These are phyloP conservation scores for Kluyveromyces dobzhanskii DNA, from an alignment of 805 yeast species.

Conservation along the genomic window DNA sequence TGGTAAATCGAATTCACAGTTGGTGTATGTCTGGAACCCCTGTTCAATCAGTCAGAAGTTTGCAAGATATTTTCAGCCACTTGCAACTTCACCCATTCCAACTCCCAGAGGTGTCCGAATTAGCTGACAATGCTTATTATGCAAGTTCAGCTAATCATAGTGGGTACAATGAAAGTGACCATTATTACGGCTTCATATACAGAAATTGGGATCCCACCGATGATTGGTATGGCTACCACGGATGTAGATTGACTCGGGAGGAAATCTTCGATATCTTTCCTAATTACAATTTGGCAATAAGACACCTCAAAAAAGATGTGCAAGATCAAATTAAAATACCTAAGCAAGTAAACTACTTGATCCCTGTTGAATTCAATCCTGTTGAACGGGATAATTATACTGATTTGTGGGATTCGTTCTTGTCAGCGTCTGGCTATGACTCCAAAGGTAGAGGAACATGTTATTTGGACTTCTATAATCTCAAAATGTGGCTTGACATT, in stretches of 20 bases:
- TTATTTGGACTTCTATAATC: slow-evolving; percentile 40
- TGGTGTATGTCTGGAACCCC: slow-evolving; percentile 99
- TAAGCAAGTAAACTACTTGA: slow-evolving; percentile 58
- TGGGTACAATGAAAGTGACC: too few species aligned
- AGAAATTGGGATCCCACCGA: too few species aligned
- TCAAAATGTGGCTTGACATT: slow-evolving; percentile 61
- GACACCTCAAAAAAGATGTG: slow-evolving; percentile 85
- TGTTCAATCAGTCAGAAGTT: slow-evolving; percentile 59
- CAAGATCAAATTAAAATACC: slow-evolving; percentile 71
- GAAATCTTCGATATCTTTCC: slow-evolving; percentile 49
- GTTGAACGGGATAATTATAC: slow-evolving; percentile 82
- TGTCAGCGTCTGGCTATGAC: slow-evolving; percentile 45
- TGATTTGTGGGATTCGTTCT: slow-evolving; percentile 50
- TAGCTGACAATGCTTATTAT: too few species aligned
- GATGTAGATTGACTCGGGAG: slow-evolving; percentile 22
- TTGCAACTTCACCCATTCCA: slow-evolving; percentile 58
- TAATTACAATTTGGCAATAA: slow-evolving; percentile 38
- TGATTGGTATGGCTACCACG: slow-evolving; percentile 6
- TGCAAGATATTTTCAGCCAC: slow-evolving; percentile 63
- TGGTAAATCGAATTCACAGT: slow-evolving; percentile 77
- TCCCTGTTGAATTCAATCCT: slow-evolving; percentile 69
- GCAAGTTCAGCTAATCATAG: too few species aligned
- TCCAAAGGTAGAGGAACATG: slow-evolving; percentile 44
- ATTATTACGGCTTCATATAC: too few species aligned
- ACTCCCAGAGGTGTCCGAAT: too few species aligned